Evolutionary conservation across 495 filamentous ascomycete species (phyloP).

Genomic region (Bacidia rubella): DNA sequence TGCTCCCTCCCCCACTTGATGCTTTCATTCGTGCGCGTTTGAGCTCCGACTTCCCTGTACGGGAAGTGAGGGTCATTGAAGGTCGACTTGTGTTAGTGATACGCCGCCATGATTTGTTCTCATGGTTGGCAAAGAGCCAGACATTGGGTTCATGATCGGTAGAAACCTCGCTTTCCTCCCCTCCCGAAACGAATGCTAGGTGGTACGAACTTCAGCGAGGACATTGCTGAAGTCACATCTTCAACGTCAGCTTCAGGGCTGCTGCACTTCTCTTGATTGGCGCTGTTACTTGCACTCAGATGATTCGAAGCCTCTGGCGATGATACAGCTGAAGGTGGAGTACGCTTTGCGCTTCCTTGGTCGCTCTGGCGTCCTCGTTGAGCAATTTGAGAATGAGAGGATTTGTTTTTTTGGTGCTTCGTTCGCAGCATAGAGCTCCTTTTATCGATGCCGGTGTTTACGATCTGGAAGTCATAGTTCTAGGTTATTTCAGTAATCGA

Average conservation of each 20-base stretch:
- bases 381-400: slow-evolving; percentile 22
- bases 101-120: too few relatives aligned
- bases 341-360: neutral
- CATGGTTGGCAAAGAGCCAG: neutral
- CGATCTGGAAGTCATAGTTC: slow-evolving; percentile 81
- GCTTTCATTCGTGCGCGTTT: too few relatives aligned
- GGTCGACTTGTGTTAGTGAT: too few relatives aligned
- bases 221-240: slow-evolving; percentile 66
- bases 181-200: slow-evolving; percentile 59
- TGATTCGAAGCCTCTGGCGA: neutral
- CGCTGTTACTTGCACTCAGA: neutral
- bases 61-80: too few relatives aligned
- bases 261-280: neutral
- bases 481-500: slow-evolving; percentile 13
- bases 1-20: too few relatives aligned
- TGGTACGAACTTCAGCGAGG: slow-evolving; percentile 69
- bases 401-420: slow-evolving; percentile 37
- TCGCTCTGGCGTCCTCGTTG: slow-evolving; percentile 3
- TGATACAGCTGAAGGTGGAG: neutral
- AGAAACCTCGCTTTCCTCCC: slow-evolving; percentile 34
- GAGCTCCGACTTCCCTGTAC: too few relatives aligned
- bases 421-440: slow-evolving; percentile 61
- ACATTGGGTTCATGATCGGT: slow-evolving; percentile 9
- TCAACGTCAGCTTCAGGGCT: slow-evolving; percentile 38
- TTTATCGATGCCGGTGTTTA: slow-evolving; percentile 79